Evolutionary conservation across 768 basidiomycete species (phyloP), one percentile per base, ranked within the genome.

Genomic region (Pleurotus cornucopiae): DNA sequence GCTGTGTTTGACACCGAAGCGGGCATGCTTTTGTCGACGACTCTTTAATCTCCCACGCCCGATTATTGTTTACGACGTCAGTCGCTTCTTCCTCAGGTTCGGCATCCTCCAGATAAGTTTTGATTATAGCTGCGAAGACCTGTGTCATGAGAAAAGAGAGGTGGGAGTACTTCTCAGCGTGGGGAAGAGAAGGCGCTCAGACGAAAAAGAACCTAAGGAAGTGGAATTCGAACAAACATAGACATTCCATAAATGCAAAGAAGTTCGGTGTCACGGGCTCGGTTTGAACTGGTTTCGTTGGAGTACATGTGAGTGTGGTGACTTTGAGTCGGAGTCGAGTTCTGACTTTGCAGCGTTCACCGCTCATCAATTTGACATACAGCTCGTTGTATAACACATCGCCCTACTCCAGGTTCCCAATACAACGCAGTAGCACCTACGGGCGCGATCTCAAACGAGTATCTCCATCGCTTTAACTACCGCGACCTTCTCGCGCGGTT

Each of bases 181-280:
- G 48, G 48, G 48, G 48, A 49, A 49, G 38, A 49, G 48, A 49
- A 49, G 48, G n/a, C 48, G 25, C 25, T 47, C 46, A 47, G 46
- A 47, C 13, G 26, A 7, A 34, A 34, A 7, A 34, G 30, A 47
- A 25, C 6, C 46, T 47, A 0, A 34, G n/a, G 48, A 49, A 49
- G 48, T 16, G n/a, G 26, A 20, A 49, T 34, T 34, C 30, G 30
- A 21, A 49, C 30, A 49, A 49, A 49, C 48, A 49, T 14, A 49
- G 25, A 30, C 14, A 49, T 49, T 12, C 30, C 30, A 34, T 11
- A 34, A 11, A 34, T 11, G 30, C 30, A 34, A 34, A 34, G 30
- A 34, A 34, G 30, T 34, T 34, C 30, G 30, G 30, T 34, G 30
- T 34, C 7, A 11, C 30, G 30, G 30, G 30, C 30, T 34, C 30